A percentile compares a stretch with the other conserved stretches of the same genome.
Evolutionary conservation across 768 basidiomycete species (phyloP).

Genomic region (Pleurotus cornucopiae): DNA sequence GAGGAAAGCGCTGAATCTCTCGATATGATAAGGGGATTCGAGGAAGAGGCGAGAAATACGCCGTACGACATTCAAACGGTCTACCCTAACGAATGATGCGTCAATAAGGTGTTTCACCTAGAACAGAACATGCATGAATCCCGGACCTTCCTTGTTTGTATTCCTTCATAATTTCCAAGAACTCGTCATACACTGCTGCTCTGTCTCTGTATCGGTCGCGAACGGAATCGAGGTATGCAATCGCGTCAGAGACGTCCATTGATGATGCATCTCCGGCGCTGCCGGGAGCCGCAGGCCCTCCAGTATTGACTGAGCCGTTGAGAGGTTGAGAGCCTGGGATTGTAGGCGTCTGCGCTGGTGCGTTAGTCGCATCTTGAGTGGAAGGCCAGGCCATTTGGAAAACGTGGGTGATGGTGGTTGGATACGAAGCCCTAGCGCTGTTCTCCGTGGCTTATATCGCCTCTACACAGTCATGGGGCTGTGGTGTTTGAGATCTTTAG

Average conservation of each 20-base stretch:
- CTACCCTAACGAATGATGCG: conserved; percentile 45
- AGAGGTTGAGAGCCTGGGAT: too few species aligned
- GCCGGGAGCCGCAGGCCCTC: too few species aligned
- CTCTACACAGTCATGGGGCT: too few species aligned
- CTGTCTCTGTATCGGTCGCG: conserved; percentile 85
- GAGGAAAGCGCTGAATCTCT: conserved; percentile 81
- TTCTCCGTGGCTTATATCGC: too few species aligned
- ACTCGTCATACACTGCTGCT: conserved; percentile 91
- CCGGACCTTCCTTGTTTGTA: conserved; percentile 93
- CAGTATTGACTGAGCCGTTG: too few species aligned
- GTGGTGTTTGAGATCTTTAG: too few species aligned
- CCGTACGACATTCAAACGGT: conserved; percentile 75
- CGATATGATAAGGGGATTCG: conserved; percentile 67
- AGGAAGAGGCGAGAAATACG: conserved; percentile 72
- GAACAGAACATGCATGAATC: not conserved
- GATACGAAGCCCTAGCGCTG: too few species aligned
- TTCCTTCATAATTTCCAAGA: conserved; percentile 97
- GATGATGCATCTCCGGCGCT: too few species aligned
- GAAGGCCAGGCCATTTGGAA: too few species aligned
- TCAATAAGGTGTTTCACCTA: not conserved
- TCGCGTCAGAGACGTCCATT: conserved; percentile 70
- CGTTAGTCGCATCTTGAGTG: too few species aligned
- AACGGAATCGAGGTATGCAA: conserved; percentile 92
- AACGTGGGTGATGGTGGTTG: too few species aligned
- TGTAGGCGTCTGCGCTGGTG: too few species aligned